Evolutionary conservation across 2,329 filamentous ascomycete species (phyloP).

Genomic region (Raffaelea albimanens): DNA sequence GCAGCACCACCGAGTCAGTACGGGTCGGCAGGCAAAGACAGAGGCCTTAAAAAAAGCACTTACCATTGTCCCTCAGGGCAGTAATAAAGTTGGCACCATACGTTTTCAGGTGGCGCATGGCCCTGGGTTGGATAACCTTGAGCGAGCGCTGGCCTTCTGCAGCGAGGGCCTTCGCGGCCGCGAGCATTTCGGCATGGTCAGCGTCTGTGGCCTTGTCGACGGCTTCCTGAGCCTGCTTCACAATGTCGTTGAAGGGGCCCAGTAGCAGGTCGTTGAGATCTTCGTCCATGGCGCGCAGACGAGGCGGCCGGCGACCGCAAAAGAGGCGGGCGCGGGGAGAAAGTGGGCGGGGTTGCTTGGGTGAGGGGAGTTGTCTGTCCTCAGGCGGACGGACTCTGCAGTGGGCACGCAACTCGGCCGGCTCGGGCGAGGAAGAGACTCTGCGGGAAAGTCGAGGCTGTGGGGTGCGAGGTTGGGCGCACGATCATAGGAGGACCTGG

Average conservation of each 20-base stretch:
- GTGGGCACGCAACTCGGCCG: too few species aligned
- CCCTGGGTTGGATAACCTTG: slow-evolving; percentile 41
- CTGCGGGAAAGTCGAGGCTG: not conserved
- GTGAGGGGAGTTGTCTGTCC: not conserved
- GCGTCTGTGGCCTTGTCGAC: slow-evolving; percentile 33
- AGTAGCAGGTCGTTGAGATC: slow-evolving; percentile 32
- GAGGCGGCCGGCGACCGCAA: not conserved
- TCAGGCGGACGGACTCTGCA: too few species aligned
- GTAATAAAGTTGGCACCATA: slow-evolving; percentile 40
- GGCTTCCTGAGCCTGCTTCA: slow-evolving; percentile 39
- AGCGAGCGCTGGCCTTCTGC: slow-evolving; percentile 28
- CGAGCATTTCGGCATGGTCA: slow-evolving; percentile 36
- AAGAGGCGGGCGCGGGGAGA: not conserved
- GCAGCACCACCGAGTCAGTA: not conserved
- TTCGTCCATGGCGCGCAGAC: slow-evolving; percentile 13
- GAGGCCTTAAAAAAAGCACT: slow-evolving; percentile 11
- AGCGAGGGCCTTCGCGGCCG: slow-evolving; percentile 29
- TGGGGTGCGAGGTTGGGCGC: not conserved
- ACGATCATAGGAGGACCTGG: not conserved
- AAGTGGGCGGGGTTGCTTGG: not conserved
- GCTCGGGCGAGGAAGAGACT: not conserved
- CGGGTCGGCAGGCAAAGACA: not conserved
- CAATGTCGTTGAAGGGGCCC: slow-evolving; percentile 41
- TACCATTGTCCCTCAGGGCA: slow-evolving; percentile 45
- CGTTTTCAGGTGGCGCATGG: slow-evolving; percentile 36